phyloP scores from a whole-genome alignment of 2,329 filamentous ascomycete genomes.

The Diaporthe australafricana region DNA sequence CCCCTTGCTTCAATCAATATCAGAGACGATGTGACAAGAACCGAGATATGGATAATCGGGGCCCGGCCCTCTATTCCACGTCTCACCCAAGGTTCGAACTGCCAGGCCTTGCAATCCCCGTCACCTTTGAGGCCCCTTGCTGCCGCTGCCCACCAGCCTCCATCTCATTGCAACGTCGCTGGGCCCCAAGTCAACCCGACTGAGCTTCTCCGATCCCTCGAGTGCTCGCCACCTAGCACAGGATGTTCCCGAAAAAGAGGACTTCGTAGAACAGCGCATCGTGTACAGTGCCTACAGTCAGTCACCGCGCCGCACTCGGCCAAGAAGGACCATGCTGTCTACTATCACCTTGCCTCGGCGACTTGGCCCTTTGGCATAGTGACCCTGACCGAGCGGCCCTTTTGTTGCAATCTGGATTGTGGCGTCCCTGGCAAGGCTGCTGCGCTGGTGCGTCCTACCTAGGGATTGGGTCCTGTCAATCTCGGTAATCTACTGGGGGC shows the following conservation, averaged over 20 bases:
- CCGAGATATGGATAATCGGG: conserved; percentile 30
- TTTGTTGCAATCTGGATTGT: conserved; percentile 1
- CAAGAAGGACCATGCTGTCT: not conserved
- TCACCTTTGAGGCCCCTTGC: not conserved
- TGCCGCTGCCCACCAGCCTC: not conserved
- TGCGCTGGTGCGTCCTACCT: conserved; percentile 9
- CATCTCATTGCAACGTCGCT: not conserved
- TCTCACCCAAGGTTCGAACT: not conserved
- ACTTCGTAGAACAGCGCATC: not conserved
- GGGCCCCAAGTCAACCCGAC: not conserved
- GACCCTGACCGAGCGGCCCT: not conserved
- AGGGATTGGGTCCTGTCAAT: conserved; percentile 23
- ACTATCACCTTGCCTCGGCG: conserved; percentile 8
- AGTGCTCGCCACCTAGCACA: conserved; percentile 5
- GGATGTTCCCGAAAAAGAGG: not conserved
- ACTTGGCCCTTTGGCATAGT: not conserved
- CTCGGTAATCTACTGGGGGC: conserved; percentile 31
- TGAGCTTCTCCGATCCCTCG: not conserved
- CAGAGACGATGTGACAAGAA: conserved; percentile 21
- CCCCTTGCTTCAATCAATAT: not conserved
- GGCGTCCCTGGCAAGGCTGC: conserved; percentile 3
- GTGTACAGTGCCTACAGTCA: not conserved
- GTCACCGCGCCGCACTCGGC: not conserved
- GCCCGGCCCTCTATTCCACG: conserved; percentile 20
- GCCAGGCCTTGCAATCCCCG: not conserved